Conservation (phyloP, 805 yeast genomes). For the Nakazawaea populi region DNA sequence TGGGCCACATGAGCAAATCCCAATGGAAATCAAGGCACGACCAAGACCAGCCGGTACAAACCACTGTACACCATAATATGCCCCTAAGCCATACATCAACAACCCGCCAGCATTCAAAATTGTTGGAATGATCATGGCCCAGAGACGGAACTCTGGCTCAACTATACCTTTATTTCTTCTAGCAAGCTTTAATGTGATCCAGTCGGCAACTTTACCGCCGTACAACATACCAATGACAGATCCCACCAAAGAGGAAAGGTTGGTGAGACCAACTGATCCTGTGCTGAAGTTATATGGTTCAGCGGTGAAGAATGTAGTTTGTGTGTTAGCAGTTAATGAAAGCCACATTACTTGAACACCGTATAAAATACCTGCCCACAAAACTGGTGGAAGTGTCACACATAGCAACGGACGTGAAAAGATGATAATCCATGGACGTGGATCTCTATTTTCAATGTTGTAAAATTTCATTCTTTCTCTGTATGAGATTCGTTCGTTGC, state of each 20-base stretch:
- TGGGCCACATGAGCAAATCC: conserved; percentile 40
- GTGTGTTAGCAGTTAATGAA: conserved; percentile 36
- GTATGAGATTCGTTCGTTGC: conserved; percentile 22
- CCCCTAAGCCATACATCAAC: conserved; percentile 38
- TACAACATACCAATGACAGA: conserved; percentile 37
- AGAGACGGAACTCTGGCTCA: conserved; percentile 43
- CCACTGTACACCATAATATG: conserved; percentile 33
- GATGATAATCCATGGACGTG: conserved; percentile 32
- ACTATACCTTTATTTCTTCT: conserved; percentile 37
- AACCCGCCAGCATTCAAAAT: conserved; percentile 36
- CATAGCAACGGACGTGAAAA: conserved; percentile 31
- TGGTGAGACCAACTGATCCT: conserved; percentile 34
- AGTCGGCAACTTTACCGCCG: conserved; percentile 40
- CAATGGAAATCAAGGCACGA: conserved; percentile 39
- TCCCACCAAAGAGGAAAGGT: conserved; percentile 38
- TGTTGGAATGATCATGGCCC: conserved; percentile 35
- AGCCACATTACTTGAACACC: conserved; percentile 48
- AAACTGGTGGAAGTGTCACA: conserved; percentile 32
- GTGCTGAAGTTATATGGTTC: conserved; percentile 35
- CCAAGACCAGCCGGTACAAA: conserved; percentile 35
- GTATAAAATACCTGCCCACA: conserved; percentile 41
- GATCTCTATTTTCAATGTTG: conserved; percentile 33
- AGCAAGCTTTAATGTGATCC: conserved; percentile 27
- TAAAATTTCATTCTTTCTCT: conserved; percentile 30
- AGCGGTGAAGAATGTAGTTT: conserved; percentile 29